A percentile compares a stretch with the other conserved stretches of the same genome.
Evolutionary conservation across 495 filamentous ascomycete genomes (phyloP).

Genomic region (Entonaema liquescens): DNA sequence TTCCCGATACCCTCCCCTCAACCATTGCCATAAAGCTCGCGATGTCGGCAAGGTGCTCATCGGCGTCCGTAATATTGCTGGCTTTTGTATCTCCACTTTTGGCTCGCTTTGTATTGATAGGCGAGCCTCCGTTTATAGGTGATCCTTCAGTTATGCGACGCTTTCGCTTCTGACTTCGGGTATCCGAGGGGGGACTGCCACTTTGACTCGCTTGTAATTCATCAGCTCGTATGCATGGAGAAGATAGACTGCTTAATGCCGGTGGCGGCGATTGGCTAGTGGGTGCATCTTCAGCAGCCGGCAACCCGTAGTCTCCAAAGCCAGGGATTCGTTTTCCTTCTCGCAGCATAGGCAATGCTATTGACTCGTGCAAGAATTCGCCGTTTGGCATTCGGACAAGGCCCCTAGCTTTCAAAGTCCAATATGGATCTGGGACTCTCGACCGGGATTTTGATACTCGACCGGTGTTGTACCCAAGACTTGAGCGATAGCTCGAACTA

Average conservation of each 20-base stretch:
- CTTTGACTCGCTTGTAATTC: not conserved
- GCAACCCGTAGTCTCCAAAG: conserved; percentile 41
- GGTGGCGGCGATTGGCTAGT: conserved; percentile 32
- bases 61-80: conserved; percentile 4
- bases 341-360: conserved; percentile 46
- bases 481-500: conserved; percentile 47
- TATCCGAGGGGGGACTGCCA: conserved; percentile 21
- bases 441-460: conserved; percentile 41
- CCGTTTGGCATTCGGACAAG: conserved; percentile 56
- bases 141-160: conserved; percentile 29
- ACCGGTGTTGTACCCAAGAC: conserved; percentile 36
- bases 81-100: conserved; percentile 25
- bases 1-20: not conserved
- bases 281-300: conserved; percentile 23
- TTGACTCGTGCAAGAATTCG: conserved; percentile 53
- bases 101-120: conserved; percentile 29
- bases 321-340: conserved; percentile 42
- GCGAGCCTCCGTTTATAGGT: conserved; percentile 12
- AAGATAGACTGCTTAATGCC: conserved; percentile 1
- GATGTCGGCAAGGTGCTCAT: conserved; percentile 40
- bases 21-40: conserved; percentile 33
- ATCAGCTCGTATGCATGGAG: conserved; percentile 5
- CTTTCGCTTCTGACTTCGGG: conserved; percentile 39
- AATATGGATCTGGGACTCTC: conserved; percentile 47
- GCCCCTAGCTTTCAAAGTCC: conserved; percentile 52